Percentiles rank a stretch among this genome's conserved stretches.
Conservation (phyloP, 257 asterid species). For the Fraxinus quadrangulata region DNA sequence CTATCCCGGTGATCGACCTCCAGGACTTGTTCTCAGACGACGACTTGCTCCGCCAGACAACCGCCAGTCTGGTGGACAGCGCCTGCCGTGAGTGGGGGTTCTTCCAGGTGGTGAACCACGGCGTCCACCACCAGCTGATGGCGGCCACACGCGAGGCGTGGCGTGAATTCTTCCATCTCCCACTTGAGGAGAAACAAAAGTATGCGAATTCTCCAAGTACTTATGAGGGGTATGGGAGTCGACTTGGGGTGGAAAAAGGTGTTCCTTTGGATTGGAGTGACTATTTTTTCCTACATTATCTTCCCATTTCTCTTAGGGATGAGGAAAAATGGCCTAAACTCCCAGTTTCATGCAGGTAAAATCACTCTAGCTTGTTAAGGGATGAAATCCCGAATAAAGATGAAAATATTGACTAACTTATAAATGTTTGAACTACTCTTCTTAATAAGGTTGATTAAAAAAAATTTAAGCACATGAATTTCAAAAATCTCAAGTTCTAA, state of each 20-base stretch:
- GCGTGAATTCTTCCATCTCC: constrained; percentile 73
- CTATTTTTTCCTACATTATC: constrained; percentile 69
- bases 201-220: constrained; percentile 70
- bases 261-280: constrained; percentile 85
- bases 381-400: no score
- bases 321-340: constrained; percentile 67
- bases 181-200: constrained; percentile 67
- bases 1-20: constrained; percentile 60
- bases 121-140: constrained; percentile 63
- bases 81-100: constrained; percentile 96
- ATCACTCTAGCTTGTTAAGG: no score
- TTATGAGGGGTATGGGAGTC: constrained; percentile 90
- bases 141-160: constrained; percentile 49
- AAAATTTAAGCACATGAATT: no score
- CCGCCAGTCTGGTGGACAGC: constrained; percentile 34
- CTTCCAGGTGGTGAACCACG: constrained; percentile 88
- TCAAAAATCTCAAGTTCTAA: no score
- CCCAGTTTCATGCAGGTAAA: constrained; percentile 70
- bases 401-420: no score
- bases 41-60: constrained; percentile 27
- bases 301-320: constrained; percentile 56
- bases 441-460: no score
- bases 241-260: constrained; percentile 79
- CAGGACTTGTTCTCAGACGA: constrained; percentile 46
- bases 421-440: no score